These are phyloP conservation scores for Xanthoconium purpureum DNA, from an alignment of 768 basidiomycete genomes.

Conservation along the genomic window DNA sequence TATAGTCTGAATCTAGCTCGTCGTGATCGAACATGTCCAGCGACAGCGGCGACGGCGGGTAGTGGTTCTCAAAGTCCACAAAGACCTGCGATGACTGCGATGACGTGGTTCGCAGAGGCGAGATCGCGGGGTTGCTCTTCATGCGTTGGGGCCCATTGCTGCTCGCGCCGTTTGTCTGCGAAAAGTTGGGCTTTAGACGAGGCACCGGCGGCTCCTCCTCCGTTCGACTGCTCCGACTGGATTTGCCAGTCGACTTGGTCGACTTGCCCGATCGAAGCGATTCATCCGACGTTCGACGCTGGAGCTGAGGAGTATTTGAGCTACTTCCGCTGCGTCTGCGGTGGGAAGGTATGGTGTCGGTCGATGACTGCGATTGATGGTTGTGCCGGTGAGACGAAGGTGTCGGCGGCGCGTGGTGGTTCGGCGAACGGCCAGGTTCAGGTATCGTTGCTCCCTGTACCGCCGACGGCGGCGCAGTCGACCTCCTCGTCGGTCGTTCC, in stretches of 20 bases:
- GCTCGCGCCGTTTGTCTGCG: slow-evolving; percentile 13
- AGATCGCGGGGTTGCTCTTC: slow-evolving; percentile 51
- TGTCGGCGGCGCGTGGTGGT: slow-evolving; percentile 26
- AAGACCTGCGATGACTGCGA: slow-evolving; percentile 29
- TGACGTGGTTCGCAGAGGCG: slow-evolving; percentile 16
- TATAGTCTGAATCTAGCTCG: slow-evolving; percentile 24
- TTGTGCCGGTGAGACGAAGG: slow-evolving; percentile 19
- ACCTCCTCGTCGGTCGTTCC: slow-evolving; percentile 16
- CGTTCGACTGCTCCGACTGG: slow-evolving; percentile 26
- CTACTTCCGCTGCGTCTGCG: slow-evolving; percentile 31
- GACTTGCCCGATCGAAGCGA: slow-evolving; percentile 43
- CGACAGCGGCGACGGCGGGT: slow-evolving; percentile 30
- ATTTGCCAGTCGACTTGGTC: slow-evolving; percentile 23
- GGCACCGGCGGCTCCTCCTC: slow-evolving; percentile 31
- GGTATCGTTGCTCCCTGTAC: slow-evolving; percentile 3
- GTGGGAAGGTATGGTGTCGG: slow-evolving; percentile 17
- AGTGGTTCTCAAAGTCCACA: slow-evolving; percentile 22
- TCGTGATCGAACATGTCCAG: slow-evolving; percentile 23
- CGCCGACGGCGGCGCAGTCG: slow-evolving; percentile 17
- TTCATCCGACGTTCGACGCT: slow-evolving; percentile 37
- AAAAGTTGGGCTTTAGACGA: slow-evolving; percentile 29
- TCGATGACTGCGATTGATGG: slow-evolving; percentile 32
- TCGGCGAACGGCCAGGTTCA: slow-evolving; percentile 25
- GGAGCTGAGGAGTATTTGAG: slow-evolving; percentile 16
- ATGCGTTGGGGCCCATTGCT: slow-evolving; percentile 33